Evolutionary conservation across 2,329 filamentous ascomycete genomes (phyloP), one percentile per base, ranked within the genome.

Genomic region (Cucurbitaria berberidis): DNA sequence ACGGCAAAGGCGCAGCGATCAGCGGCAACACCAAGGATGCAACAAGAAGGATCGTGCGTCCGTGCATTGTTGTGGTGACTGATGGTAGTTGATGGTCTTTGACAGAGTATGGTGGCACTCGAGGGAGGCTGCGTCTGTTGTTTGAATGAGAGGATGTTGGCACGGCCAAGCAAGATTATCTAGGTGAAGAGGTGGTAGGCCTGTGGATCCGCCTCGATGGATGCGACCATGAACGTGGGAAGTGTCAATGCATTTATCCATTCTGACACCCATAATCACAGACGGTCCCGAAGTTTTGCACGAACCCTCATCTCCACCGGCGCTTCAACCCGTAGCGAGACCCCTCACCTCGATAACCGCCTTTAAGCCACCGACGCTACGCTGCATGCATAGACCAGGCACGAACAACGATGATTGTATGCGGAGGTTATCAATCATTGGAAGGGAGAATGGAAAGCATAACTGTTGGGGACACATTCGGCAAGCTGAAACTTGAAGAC

Each of bases 401-500:
- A 59, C 26, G 45, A 15, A 43, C 18, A 32, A 11, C 38, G 21
- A 2, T 19, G 22, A 18, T 5, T 21, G 39, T 26, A 43, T 48
- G 48, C 41, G 36, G 18, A 19, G 2, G 4, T 44, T 58, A 46
- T 22, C 59, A 41, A 22, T 55, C 45, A 67, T 64, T 66, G 64
- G 63, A 45, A 48, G 57, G 24, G 18, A 5, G 6, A 5, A 10
- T 11, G 15, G 29, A 30, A 15, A 40, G 63, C 65, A 68, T 68
- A 11, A 63, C 36, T 5, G 22, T 41, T 51, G 42, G 44, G 38
- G 13, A 62, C 57, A 1, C 30, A 62, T 66, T n/a, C 16, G 62
- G 60, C 46, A 45, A 52, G 55, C 38, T 68, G 66, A 68, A 68
- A 68, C 66, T 34, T 22, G 15, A 50, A 35, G 18, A 36, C 54